These are phyloP conservation scores for Sclerotinia nivalis DNA, from an alignment of 2,329 filamentous ascomycete genomes.

Conservation along the genomic window DNA sequence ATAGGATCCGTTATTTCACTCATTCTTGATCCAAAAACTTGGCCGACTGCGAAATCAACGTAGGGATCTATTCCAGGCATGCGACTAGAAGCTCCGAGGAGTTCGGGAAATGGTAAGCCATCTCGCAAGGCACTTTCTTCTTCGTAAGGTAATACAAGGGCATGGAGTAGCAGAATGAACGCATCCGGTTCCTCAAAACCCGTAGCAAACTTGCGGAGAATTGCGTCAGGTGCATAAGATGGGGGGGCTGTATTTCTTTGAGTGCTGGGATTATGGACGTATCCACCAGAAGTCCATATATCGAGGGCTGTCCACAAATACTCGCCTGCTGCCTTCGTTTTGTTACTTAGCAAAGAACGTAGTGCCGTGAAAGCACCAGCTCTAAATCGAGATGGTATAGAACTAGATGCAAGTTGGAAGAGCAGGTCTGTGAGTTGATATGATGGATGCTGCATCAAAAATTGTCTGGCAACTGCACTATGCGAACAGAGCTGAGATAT, in stretches of 20 bases:
- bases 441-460: constrained; percentile 65
- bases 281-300: constrained; percentile 70
- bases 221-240: constrained; percentile 57
- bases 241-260: constrained; percentile 40
- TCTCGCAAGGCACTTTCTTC: constrained; percentile 67
- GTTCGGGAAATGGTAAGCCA: constrained; percentile 81
- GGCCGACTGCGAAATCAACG: constrained; percentile 84
- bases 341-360: constrained; percentile 72
- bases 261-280: constrained; percentile 47
- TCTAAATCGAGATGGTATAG: constrained; percentile 73
- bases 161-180: constrained; percentile 75
- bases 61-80: constrained; percentile 89
- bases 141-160: constrained; percentile 66
- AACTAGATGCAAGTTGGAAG: constrained; percentile 75
- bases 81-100: constrained; percentile 73
- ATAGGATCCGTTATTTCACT: constrained; percentile 62
- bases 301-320: constrained; percentile 81
- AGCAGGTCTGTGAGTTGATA: constrained; percentile 73
- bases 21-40: constrained; percentile 65
- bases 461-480: constrained; percentile 70
- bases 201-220: constrained; percentile 72
- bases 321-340: constrained; percentile 65
- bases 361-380: constrained; percentile 83
- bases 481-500: constrained; percentile 79
- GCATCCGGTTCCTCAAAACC: constrained; percentile 85